phyloP scores from a whole-genome alignment of 2,329 filamentous ascomycete genomes.

The Dryadomyces quercus-mongolicae region DNA sequence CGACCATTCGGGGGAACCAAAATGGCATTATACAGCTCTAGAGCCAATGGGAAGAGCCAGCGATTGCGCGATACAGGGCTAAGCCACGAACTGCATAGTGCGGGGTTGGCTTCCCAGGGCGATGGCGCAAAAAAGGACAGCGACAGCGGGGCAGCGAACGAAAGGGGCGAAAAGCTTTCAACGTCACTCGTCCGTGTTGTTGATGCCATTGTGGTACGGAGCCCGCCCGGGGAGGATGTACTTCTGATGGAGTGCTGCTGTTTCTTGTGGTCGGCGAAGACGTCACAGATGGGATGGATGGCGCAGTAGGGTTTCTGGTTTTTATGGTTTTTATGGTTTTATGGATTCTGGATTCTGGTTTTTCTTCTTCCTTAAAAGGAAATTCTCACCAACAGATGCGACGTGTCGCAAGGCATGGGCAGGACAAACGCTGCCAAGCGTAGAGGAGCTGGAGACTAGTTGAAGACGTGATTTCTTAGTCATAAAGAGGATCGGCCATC shows the following conservation, averaged over 20 bases:
- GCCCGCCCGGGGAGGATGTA: not conserved
- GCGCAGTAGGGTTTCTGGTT: no score
- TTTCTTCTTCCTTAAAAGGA: no score
- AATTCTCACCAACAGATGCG: no score
- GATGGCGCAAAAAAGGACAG: not conserved
- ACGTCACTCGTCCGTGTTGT: not conserved
- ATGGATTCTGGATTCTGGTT: no score
- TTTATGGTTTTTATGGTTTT: no score
- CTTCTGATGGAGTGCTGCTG: not conserved
- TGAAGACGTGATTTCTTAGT: constrained; percentile 13
- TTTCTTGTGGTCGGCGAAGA: not conserved
- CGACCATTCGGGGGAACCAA: not conserved
- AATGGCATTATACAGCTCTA: constrained; percentile 10
- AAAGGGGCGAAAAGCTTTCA: not conserved
- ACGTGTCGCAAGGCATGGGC: no score
- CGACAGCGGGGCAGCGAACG: constrained; percentile 1
- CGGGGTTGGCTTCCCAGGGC: constrained; percentile 5
- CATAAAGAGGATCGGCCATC: constrained; percentile 5
- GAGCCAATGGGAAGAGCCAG: constrained; percentile 7
- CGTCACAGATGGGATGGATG: no score
- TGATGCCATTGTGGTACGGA: not conserved
- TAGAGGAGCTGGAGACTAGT: not conserved
- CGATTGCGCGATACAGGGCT: constrained; percentile 13
- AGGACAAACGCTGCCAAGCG: not conserved
- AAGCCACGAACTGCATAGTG: constrained; percentile 8